Conservation (phyloP, 1,284 basidiomycete species). For the Limonomyces culmigenus region DNA sequence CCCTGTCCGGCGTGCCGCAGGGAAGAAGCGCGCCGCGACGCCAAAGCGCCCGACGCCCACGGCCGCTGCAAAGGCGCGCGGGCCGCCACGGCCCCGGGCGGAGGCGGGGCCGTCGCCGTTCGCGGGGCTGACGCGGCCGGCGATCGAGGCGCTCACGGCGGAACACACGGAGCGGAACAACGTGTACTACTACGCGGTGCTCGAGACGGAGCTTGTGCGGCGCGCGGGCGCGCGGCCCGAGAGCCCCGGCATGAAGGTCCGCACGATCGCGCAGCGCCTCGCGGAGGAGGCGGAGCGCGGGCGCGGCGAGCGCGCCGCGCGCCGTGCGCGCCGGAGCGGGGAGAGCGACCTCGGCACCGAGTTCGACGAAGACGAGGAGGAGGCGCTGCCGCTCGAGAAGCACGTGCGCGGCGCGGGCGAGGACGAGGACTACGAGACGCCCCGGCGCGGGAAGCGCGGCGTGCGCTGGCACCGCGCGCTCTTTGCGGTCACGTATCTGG, state of each 20-base stretch:
- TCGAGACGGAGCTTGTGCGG: constrained; percentile 52
- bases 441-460: constrained; percentile 23
- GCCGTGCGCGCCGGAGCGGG: constrained; percentile 34
- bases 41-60: constrained; percentile 4
- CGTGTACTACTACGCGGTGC: constrained; percentile 33
- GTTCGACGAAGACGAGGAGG: constrained; percentile 13
- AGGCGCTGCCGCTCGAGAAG: constrained; percentile 16
- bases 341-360: constrained; percentile 14
- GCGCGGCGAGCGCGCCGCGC: constrained; percentile 47
- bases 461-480: constrained; percentile 73
- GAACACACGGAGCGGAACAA: constrained; percentile 59
- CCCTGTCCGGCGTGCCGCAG: no score
- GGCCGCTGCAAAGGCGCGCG: constrained; percentile 20
- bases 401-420: constrained; percentile 60
- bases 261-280: constrained; percentile 52
- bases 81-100: constrained; percentile 19
- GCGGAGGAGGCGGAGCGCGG: constrained; percentile 47
- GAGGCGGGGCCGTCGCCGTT: constrained; percentile 30
- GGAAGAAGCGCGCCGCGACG: no score
- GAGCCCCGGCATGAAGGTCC: constrained; percentile 61
- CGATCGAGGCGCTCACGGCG: constrained; percentile 49
- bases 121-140: constrained; percentile 43
- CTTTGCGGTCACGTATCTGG: constrained; percentile 38
- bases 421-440: constrained; percentile 67
- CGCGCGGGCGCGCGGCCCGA: constrained; percentile 59